Evolutionary conservation across 108 stramenopile species (phyloP), one percentile per base, ranked within the genome.

Genomic region (Fragilaria crotonensis): DNA sequence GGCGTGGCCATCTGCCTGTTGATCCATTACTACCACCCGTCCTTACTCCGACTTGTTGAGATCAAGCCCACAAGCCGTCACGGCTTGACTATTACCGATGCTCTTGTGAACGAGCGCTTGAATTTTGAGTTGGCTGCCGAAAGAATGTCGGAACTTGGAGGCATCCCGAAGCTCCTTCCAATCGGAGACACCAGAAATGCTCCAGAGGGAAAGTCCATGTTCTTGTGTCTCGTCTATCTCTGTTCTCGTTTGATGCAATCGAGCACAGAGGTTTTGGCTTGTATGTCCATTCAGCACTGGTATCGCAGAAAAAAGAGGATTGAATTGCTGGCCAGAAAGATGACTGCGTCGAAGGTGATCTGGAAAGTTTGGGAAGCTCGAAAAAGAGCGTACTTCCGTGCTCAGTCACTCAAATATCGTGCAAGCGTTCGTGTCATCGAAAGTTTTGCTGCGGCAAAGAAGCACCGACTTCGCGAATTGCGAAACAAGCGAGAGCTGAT

Each of bases 11-110:
- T 95, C 21, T 95, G 94, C 61, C 64, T 87, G 5, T 70, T 97
- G 28, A 59, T 97, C 19, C 89, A 93, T 65, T 91, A 86, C 70
- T 97, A 97, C 57, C 94, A 94, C 51, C 96, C 96, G 3, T 31
- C 60, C 17, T 47, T 95, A 5, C 57, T 95, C 17, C 62, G 63
- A 25, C 23, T 63, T 4, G 54, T 59, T 25, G 79, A 81, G 19
- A 85, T 95, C 29, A 47, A 72, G 23, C 73, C 71, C 26, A 82
- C 82, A 19, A 11, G 33, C 50, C 4, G 66, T 63, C 26, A 52
- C 26, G 2, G 62, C 59, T 9, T 26, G 27, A 22, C 62, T 11
- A 21, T 25, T 25, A 55, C 74, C 19, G 58, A 68, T 30, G 70
- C 77, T 17, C 30, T 88, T 22, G 45, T 58, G 45, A 80, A 78